Evolutionary conservation across 2,329 filamentous ascomycete species (phyloP).

Genomic region (Colletotrichum lupini): DNA sequence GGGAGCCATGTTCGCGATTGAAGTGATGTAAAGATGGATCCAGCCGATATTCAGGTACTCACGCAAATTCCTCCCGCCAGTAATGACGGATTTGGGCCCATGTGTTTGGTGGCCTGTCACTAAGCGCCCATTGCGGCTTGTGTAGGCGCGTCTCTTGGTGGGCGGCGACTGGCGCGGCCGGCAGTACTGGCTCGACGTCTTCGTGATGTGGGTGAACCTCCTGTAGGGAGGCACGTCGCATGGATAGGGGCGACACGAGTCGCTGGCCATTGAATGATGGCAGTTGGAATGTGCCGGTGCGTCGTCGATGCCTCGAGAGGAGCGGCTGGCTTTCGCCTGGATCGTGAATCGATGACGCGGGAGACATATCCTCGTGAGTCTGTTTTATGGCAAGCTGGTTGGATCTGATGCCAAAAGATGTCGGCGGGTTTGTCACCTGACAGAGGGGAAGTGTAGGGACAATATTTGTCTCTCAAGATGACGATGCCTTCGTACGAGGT

Average conservation of each 20-base stretch:
- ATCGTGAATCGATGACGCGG: conserved; percentile 26
- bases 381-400: background rate
- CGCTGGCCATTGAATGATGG: conserved; percentile 6
- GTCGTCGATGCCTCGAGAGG: conserved; percentile 13
- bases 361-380: conserved; percentile 7
- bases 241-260: conserved; percentile 15
- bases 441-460: background rate
- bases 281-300: conserved; percentile 13
- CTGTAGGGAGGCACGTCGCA: conserved; percentile 26
- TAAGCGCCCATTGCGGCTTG: conserved; percentile 34
- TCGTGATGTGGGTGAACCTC: conserved; percentile 30
- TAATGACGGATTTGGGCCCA: conserved; percentile 27
- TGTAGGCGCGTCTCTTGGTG: conserved; percentile 31
- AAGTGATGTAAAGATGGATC: background rate
- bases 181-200: conserved; percentile 29
- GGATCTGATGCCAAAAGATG: background rate
- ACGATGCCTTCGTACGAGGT: background rate
- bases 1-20: background rate
- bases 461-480: background rate
- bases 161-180: conserved; percentile 26
- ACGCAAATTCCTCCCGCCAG: conserved; percentile 32
- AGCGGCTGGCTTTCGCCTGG: conserved; percentile 28
- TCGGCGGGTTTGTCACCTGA: background rate
- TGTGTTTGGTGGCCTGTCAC: conserved; percentile 23
- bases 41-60: background rate